Conservation (phyloP, 257 asterid species). For the Solanum sitiens region DNA sequence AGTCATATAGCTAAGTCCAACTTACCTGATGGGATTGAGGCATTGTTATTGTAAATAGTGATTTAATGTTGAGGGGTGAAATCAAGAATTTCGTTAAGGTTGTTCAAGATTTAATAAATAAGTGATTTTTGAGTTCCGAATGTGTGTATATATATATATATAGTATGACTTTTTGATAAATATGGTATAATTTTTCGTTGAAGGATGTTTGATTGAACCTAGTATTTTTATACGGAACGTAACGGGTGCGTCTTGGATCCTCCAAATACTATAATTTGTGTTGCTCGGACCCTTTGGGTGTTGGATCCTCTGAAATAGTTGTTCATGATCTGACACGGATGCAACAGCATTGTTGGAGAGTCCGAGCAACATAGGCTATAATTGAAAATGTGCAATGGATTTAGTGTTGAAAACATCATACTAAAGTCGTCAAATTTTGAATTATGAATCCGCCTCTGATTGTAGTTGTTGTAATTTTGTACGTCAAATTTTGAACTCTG, state of each 20-base stretch:
- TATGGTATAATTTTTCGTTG: neutral
- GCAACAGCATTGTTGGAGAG: neutral
- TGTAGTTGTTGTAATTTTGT: neutral
- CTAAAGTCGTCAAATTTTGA: neutral
- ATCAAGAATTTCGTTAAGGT: neutral
- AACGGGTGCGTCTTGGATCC: neutral
- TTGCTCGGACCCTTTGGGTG: neutral
- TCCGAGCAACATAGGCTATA: neutral
- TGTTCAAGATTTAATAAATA: neutral
- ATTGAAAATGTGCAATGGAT: neutral
- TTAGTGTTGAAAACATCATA: neutral
- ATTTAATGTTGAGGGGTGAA: neutral
- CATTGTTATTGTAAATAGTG: neutral
- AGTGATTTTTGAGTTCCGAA: neutral
- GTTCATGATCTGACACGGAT: neutral
- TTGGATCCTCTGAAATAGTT: neutral
- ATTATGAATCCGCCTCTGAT: neutral
- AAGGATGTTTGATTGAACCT: neutral
- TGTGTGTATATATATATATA: neutral
- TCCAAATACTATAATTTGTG: neutral
- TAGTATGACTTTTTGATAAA: neutral
- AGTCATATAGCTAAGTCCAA: neutral
- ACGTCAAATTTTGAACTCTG: neutral
- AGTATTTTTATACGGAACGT: neutral
- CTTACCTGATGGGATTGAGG: neutral